phyloP scores from a whole-genome alignment of 1,284 basidiomycete species.

The Cryptococcus sp. region DNA sequence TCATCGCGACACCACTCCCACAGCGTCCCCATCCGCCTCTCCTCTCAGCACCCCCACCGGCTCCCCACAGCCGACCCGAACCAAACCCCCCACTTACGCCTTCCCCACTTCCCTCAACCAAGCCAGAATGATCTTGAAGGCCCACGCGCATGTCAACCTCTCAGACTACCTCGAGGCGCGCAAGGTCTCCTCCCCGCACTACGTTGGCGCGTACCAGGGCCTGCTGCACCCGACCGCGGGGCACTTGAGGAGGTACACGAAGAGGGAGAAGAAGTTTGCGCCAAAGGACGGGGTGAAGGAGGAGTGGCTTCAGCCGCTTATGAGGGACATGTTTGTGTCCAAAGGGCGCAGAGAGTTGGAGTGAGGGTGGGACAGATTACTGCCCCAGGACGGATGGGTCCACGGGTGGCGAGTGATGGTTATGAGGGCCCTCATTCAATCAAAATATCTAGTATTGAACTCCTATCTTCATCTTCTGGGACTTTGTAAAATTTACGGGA shows the following conservation, averaged over 20 bases:
- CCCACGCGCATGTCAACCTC: constrained; percentile 39
- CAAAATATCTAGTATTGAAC: background rate
- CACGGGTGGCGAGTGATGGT: too few species aligned
- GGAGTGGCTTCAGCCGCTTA: constrained; percentile 42
- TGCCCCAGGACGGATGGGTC: too few species aligned
- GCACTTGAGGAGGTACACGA: constrained; percentile 25
- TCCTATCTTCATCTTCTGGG: background rate
- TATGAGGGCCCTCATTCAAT: too few species aligned
- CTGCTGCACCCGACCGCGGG: constrained; percentile 25
- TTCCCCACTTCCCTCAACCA: constrained; percentile 34
- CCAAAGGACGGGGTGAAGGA: constrained; percentile 22
- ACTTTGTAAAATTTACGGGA: background rate
- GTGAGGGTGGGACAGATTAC: too few species aligned
- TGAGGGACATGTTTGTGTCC: constrained; percentile 23
- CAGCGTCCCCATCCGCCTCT: background rate
- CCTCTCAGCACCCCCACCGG: background rate
- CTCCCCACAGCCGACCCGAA: constrained; percentile 2
- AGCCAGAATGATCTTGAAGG: constrained; percentile 31
- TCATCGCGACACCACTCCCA: constrained; percentile 2
- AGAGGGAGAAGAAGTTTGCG: constrained; percentile 18
- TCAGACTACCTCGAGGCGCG: constrained; percentile 37
- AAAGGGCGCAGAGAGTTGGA: background rate
- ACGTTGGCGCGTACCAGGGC: constrained; percentile 13
- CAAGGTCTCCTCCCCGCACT: constrained; percentile 4
- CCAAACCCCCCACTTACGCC: constrained; percentile 10